A percentile compares a stretch with the other conserved stretches of the same genome.
phyloP scores from a whole-genome alignment of 2,329 filamentous ascomycete genomes.

The Monilinia fructicola region DNA sequence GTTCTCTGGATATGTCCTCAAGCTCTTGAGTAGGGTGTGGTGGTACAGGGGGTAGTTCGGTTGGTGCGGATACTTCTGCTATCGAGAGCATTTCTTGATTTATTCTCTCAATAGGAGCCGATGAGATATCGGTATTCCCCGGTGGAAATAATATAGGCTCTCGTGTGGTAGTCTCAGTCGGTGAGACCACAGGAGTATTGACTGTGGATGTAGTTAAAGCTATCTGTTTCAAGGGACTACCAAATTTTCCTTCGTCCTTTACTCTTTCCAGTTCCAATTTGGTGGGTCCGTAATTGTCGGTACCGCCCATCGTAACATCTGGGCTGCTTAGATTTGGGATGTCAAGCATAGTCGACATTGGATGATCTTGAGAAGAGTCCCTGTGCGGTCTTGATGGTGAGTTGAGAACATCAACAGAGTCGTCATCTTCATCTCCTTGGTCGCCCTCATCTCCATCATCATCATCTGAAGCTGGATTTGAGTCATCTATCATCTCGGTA shows the following conservation, averaged over 20 bases:
- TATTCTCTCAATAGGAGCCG: constrained; percentile 16
- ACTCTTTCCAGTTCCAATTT: constrained; percentile 27
- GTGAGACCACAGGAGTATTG: constrained; percentile 34
- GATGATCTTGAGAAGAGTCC: constrained; percentile 27
- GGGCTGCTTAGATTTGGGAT: constrained; percentile 25
- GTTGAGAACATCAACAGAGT: constrained; percentile 40
- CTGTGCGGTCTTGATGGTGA: constrained; percentile 37
- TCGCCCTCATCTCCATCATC: constrained; percentile 37
- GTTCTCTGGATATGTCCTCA: constrained; percentile 23
- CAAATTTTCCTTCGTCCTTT: constrained; percentile 31
- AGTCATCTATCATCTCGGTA: constrained; percentile 40
- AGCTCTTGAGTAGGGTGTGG: constrained; percentile 29
- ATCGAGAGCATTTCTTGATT: constrained; percentile 31
- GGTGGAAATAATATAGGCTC: not conserved
- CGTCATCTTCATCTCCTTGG: constrained; percentile 49
- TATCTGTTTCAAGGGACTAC: constrained; percentile 38
- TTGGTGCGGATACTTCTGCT: constrained; percentile 24
- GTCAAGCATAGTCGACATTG: constrained; percentile 8
- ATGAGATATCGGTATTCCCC: constrained; percentile 3
- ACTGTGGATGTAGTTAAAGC: constrained; percentile 36
- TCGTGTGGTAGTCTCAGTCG: constrained; percentile 15
- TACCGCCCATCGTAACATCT: constrained; percentile 28
- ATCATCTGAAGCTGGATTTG: constrained; percentile 36
- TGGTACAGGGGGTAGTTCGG: constrained; percentile 29
- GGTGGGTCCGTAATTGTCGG: constrained; percentile 24